Evolutionary conservation across 306 rosid species (phyloP).

Genomic region (Quercus cerris): DNA sequence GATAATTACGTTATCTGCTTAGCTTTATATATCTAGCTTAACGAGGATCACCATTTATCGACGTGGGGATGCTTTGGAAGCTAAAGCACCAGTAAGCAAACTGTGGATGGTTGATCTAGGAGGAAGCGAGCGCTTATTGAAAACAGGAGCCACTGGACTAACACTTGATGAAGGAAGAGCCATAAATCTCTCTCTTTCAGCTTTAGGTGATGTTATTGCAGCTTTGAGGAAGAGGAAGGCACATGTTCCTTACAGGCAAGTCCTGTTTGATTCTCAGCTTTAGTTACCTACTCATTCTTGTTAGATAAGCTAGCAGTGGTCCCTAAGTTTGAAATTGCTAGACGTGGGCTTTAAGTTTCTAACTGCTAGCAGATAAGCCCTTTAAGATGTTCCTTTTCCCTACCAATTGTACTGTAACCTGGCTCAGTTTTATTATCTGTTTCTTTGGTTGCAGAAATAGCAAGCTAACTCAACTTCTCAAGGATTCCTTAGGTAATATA

Average conservation of each 20-base stretch:
- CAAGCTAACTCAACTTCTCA: slow-evolving; percentile 92
- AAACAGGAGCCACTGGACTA: slow-evolving; percentile 90
- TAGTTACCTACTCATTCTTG: slow-evolving; percentile 8
- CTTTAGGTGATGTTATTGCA: slow-evolving; percentile 90
- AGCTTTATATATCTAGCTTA: slow-evolving; percentile 99
- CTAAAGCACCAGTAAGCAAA: slow-evolving; percentile 62
- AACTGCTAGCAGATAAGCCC: slow-evolving; percentile 1
- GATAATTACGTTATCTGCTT: slow-evolving; percentile 84
- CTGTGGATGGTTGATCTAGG: slow-evolving; percentile 99
- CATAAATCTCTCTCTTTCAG: slow-evolving; percentile 95
- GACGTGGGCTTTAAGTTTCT: neutral
- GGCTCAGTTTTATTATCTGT: slow-evolving; percentile 11
- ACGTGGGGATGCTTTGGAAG: slow-evolving; percentile 48
- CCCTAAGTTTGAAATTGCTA: slow-evolving; percentile 13
- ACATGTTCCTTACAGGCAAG: slow-evolving; percentile 94
- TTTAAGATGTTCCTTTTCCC: slow-evolving; percentile 23
- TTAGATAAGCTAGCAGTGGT: slow-evolving; percentile 4
- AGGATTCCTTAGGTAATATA: slow-evolving; percentile 84
- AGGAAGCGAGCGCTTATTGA: slow-evolving; percentile 86
- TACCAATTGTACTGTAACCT: slow-evolving; percentile 24
- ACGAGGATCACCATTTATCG: slow-evolving; percentile 82
- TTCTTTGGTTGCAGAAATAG: slow-evolving; percentile 77
- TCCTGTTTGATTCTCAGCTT: slow-evolving; percentile 23
- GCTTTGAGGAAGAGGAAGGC: slow-evolving; percentile 84
- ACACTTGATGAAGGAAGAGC: slow-evolving; percentile 96